These are phyloP conservation scores for Galeopsis tetrahit DNA, from an alignment of 257 asterid species.

Conservation along the genomic window DNA sequence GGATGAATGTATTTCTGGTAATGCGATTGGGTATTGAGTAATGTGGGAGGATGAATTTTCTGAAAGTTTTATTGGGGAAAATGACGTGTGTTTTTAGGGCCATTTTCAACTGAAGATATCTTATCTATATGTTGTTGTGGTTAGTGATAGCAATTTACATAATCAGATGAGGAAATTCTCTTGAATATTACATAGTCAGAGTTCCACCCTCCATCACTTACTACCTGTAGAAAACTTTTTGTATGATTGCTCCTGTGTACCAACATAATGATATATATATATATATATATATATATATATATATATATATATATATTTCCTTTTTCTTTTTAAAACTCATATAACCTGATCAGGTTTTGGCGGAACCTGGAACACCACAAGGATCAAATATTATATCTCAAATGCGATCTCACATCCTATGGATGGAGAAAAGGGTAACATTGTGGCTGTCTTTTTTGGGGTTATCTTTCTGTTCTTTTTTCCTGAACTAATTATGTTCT, in stretches of 20 bases:
- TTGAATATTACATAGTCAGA: conserved; percentile 9
- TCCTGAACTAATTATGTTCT: conserved; percentile 34
- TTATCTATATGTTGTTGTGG: neutral
- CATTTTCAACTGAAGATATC: neutral
- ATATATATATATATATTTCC: neutral
- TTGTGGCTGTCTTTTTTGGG: conserved; percentile 24
- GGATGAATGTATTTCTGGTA: neutral
- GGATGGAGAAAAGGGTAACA: conserved; percentile 95
- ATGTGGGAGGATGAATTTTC: conserved; percentile 1
- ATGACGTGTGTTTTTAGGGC: neutral
- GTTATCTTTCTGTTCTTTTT: conserved; percentile 20
- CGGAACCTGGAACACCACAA: conserved; percentile 98
- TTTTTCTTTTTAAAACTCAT: neutral
- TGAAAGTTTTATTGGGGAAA: neutral
- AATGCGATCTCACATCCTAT: conserved; percentile 89
- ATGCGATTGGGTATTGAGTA: conserved; percentile 2
- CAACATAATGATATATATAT: neutral
- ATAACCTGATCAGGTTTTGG: conserved; percentile 63
- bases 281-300: too few species aligned
- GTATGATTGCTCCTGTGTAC: conserved; percentile 6
- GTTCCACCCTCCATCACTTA: neutral
- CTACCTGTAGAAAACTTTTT: neutral
- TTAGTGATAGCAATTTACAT: neutral
- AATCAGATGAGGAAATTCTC: conserved; percentile 14
- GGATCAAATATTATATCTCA: conserved; percentile 94